phyloP scores from a whole-genome alignment of 257 asterid species.

The Salvia miltiorrhiza region DNA sequence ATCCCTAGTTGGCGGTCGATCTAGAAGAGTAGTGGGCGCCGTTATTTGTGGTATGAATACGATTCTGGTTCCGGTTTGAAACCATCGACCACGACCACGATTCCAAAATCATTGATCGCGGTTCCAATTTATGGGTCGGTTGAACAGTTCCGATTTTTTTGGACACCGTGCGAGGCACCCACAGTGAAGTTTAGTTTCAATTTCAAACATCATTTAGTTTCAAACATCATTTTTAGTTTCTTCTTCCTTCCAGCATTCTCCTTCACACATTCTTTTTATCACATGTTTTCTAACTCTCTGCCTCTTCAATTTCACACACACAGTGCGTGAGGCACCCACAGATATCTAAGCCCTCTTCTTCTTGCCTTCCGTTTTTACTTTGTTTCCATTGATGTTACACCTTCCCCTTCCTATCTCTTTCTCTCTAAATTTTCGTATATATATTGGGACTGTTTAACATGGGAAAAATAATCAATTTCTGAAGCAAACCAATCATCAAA shows the following conservation, averaged over 20 bases:
- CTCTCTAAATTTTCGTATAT: background rate
- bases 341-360: conserved; percentile 23
- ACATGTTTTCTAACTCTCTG: background rate
- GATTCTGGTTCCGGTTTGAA: no score
- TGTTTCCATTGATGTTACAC: conserved; percentile 15
- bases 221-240: no score
- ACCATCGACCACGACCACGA: no score
- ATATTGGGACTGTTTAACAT: conserved; percentile 3
- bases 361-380: conserved; percentile 21
- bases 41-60: no score
- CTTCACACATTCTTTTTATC: conserved; percentile 24
- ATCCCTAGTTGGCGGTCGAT: no score
- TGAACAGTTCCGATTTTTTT: no score
- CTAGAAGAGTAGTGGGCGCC: no score
- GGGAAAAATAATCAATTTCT: background rate
- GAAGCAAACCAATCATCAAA: background rate
- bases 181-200: no score
- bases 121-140: no score
- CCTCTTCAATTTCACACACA: conserved; percentile 14
- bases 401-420: background rate
- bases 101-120: no score
- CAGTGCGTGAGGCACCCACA: conserved; percentile 13
- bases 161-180: no score
- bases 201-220: no score
- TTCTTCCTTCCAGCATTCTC: conserved; percentile 22